Base-by-base conservation (phyloP, 1,284 basidiomycete genomes). In the Cutaneotrichosporon cutaneum region DNA sequence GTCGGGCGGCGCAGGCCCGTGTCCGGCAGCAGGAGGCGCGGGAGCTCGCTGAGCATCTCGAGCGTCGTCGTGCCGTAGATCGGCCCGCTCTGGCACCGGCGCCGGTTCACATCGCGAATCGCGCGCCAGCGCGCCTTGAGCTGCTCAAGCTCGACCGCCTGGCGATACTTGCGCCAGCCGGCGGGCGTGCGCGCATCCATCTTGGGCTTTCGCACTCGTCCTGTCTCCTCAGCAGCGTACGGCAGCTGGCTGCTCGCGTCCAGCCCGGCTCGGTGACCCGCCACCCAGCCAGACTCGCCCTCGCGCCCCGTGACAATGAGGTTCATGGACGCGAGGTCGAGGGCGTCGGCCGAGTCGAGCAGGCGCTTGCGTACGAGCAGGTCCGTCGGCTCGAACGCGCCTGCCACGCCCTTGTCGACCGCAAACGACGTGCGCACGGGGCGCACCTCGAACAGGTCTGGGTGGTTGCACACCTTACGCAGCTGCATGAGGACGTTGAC, bases 401-500 rank as follows among this genome's bases (percentile, higher is more conserved):
- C 87, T 22, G 89, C 82, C 4, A 89, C 91, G 24, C 91, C 90
- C 32, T 86, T 85, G 39, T 84, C 80, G 88, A 94, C 92, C 0
- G 89, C 87, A 76, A 97, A 95, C 8, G 92, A 93, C 1, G 94
- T 97, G 50, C 92, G 86, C 68, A 97, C 92, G 0, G 93, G 93
- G 47, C 94, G 86, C 21, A 95, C 90, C 79, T 98, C 95, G 77
- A 98, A 97, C 24, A 98, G 82, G 74, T 97, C 90, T 0, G 94
- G 94, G 75, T 97, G 94, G 71, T 96, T 96, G 82, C 94, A 95
- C 44, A 94, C 92, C 80, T 94, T 94, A 56, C 92, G 86, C 22
- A 96, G 83, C 76, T 98, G 95, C 94, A 98, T 98, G 62, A 98
- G 84, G 63, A 95, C 91, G 76, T 98, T 98, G 78, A 94, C 93